A percentile compares a stretch with the other conserved stretches of the same genome.
Conservation (phyloP, 768 basidiomycete genomes). For the Vishniacozyma victoriae region DNA sequence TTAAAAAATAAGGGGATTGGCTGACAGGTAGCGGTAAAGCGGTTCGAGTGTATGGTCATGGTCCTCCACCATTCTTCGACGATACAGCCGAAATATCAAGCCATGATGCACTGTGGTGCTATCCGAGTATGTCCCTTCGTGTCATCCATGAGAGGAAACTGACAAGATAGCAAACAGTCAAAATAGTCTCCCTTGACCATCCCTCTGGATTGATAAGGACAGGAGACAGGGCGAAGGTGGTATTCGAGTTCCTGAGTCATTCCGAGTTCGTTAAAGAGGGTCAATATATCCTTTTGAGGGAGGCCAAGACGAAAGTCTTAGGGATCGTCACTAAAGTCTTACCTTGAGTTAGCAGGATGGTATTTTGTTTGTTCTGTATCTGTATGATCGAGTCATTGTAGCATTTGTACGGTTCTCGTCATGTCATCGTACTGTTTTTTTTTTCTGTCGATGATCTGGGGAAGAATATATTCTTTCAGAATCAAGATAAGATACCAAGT, state of each 20-base stretch:
- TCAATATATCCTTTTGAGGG: slow-evolving; percentile 86
- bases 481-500: too few relatives aligned
- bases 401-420: too few relatives aligned
- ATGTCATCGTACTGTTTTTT: too few relatives aligned
- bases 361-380: too few relatives aligned
- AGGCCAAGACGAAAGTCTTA: slow-evolving; percentile 83
- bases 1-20: not conserved
- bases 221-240: slow-evolving; percentile 89
- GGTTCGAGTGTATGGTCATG: slow-evolving; percentile 89
- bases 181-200: slow-evolving; percentile 75
- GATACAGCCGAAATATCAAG: slow-evolving; percentile 86
- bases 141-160: not conserved
- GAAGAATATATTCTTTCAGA: too few relatives aligned
- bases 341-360: too few relatives aligned
- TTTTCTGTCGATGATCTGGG: too few relatives aligned
- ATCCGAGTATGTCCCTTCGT: slow-evolving; percentile 24
- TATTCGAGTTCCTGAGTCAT: slow-evolving; percentile 87
- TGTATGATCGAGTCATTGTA: too few relatives aligned
- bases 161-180: slow-evolving; percentile 64
- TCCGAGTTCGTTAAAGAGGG: slow-evolving; percentile 90
- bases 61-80: slow-evolving; percentile 61
- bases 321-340: slow-evolving; percentile 35
- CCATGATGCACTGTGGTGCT: slow-evolving; percentile 82
- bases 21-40: slow-evolving; percentile 58
- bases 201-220: slow-evolving; percentile 84